Conservation (phyloP, 1,284 basidiomycete genomes). For the Fistulina hepatica region DNA sequence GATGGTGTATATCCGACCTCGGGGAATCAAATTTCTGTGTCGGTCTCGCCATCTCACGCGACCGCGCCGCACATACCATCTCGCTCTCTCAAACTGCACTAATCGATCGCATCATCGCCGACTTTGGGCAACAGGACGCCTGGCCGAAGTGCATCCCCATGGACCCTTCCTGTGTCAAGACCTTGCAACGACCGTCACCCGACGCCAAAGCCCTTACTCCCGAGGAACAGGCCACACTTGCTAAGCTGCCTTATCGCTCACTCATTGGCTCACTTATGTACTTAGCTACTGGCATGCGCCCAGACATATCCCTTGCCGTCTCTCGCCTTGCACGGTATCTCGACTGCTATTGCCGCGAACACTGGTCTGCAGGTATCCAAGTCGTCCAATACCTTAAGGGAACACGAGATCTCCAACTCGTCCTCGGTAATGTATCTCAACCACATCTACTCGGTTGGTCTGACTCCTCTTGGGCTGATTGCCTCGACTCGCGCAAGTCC, state of each 20-base stretch:
- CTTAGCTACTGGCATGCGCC: slow-evolving; percentile 25
- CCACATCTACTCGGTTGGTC: too few species aligned
- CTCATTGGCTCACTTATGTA: slow-evolving; percentile 32
- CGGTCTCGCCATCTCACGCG: slow-evolving; percentile 23
- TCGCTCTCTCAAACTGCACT: slow-evolving; percentile 28
- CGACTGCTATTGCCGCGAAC: slow-evolving; percentile 19
- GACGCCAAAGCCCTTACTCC: slow-evolving; percentile 3
- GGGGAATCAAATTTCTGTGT: slow-evolving; percentile 18
- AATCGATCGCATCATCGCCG: slow-evolving; percentile 25
- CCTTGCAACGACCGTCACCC: slow-evolving; percentile 10
- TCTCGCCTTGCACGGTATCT: slow-evolving; percentile 26
- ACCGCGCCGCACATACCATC: slow-evolving; percentile 19
- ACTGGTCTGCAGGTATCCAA: slow-evolving; percentile 29
- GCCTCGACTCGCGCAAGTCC: too few species aligned
- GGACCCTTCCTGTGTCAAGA: slow-evolving; percentile 18
- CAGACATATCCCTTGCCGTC: slow-evolving; percentile 32
- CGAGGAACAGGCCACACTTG: slow-evolving; percentile 8
- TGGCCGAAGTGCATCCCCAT: slow-evolving; percentile 23
- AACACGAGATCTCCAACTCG: slow-evolving; percentile 22
- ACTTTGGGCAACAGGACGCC: slow-evolving; percentile 24
- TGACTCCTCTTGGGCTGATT: too few species aligned
- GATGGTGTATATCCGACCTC: slow-evolving; percentile 26
- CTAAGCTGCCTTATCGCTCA: slow-evolving; percentile 17
- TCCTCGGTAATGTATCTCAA: too few species aligned
- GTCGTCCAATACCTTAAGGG: slow-evolving; percentile 33